Conservation (phyloP, 2,329 filamentous ascomycete genomes). For the Camptophora hylomeconis region DNA sequence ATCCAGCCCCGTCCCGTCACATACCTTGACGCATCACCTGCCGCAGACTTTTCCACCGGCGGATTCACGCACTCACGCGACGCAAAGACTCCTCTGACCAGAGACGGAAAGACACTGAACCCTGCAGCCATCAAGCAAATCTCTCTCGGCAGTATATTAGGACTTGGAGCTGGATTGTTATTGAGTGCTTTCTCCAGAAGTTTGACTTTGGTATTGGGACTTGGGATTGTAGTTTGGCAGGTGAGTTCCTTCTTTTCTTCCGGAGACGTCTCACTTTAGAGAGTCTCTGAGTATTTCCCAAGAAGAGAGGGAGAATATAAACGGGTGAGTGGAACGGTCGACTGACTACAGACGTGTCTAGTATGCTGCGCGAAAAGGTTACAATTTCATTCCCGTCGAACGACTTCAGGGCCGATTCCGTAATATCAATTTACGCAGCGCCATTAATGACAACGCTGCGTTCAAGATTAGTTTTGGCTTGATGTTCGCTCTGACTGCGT, state of each 20-base stretch:
- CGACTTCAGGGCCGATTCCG: slow-evolving; percentile 30
- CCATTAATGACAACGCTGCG: slow-evolving; percentile 26
- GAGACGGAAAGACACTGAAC: slow-evolving; percentile 14
- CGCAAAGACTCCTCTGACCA: slow-evolving; percentile 13
- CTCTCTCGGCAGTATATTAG: slow-evolving; percentile 32
- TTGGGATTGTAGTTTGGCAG: slow-evolving; percentile 32
- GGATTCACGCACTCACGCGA: slow-evolving; percentile 13
- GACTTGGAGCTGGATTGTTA: slow-evolving; percentile 29
- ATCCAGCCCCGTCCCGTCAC: slow-evolving; percentile 8
- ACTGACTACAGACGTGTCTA: slow-evolving; percentile 10
- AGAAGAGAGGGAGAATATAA: slow-evolving; percentile 1
- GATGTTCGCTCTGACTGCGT: slow-evolving; percentile 32
- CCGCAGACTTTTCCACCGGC: slow-evolving; percentile 11
- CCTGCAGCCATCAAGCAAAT: slow-evolving; percentile 27
- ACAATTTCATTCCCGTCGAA: slow-evolving; percentile 30
- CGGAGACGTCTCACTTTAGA: slow-evolving; percentile 1
- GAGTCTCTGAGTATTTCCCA: background rate
- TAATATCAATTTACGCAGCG: slow-evolving; percentile 25
- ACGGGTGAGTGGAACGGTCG: slow-evolving; percentile 1
- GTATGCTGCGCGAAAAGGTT: slow-evolving; percentile 34
- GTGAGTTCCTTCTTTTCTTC: slow-evolving; percentile 18
- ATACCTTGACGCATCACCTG: slow-evolving; percentile 11
- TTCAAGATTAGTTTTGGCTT: slow-evolving; percentile 35
- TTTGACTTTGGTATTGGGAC: slow-evolving; percentile 30
- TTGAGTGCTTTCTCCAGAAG: slow-evolving; percentile 31